These are phyloP conservation scores for Yarrowia keelungensis DNA, from an alignment of 805 yeast genomes.

Conservation along the genomic window DNA sequence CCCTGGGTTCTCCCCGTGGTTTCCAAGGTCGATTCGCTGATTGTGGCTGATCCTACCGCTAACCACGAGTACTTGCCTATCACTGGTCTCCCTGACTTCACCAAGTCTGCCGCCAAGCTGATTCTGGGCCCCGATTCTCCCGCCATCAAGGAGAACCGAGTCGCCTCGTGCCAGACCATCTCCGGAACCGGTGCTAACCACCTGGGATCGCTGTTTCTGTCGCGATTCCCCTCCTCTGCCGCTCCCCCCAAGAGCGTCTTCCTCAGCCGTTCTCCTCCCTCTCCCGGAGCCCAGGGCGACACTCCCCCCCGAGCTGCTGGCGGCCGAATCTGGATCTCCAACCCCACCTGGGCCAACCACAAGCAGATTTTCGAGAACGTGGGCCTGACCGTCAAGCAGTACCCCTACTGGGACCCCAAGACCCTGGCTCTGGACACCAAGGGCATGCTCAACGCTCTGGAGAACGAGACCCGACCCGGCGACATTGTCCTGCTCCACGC, in stretches of 20 bases:
- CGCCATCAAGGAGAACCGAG: slow-evolving; percentile 59
- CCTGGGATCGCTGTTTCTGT: slow-evolving; percentile 75
- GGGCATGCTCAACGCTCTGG: slow-evolving; percentile 66
- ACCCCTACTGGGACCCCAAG: slow-evolving; percentile 71
- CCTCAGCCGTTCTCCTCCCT: slow-evolving; percentile 38
- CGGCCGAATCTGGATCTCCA: slow-evolving; percentile 66
- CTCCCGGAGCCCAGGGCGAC: slow-evolving; percentile 41
- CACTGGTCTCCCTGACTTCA: slow-evolving; percentile 73
- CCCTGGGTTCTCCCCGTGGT: slow-evolving; percentile 89
- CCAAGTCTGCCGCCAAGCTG: slow-evolving; percentile 68
- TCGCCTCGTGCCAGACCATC: slow-evolving; percentile 73
- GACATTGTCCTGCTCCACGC: slow-evolving; percentile 83
- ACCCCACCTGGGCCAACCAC: slow-evolving; percentile 97
- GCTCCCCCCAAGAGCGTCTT: slow-evolving; percentile 43
- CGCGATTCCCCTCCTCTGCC: slow-evolving; percentile 56
- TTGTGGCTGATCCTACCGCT: slow-evolving; percentile 68
- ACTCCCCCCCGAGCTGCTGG: slow-evolving; percentile 43
- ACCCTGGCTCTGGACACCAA: slow-evolving; percentile 70
- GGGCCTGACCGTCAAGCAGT: slow-evolving; percentile 67
- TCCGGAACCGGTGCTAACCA: slow-evolving; percentile 94
- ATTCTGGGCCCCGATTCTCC: slow-evolving; percentile 71
- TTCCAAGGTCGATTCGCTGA: slow-evolving; percentile 65
- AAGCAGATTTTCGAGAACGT: slow-evolving; percentile 76
- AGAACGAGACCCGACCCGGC: slow-evolving; percentile 62
- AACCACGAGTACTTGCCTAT: slow-evolving; percentile 92